Base-by-base conservation (phyloP, 208 protist species). In the Acanthamoeba lenticulata region DNA sequence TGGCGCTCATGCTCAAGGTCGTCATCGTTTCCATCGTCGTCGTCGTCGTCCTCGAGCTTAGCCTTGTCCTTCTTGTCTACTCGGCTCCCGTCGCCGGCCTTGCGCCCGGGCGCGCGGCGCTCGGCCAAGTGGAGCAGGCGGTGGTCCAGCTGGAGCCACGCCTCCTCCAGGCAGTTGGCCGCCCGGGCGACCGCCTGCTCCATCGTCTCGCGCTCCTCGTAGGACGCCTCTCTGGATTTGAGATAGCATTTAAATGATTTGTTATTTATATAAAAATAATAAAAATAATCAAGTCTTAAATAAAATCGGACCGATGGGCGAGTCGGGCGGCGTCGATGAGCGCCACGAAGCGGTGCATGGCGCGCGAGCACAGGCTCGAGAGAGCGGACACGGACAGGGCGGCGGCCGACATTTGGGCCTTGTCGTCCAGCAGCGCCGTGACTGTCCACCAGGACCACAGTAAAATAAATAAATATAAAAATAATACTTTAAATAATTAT, bases 81-180 rank as follows among this genome's bases (percentile, higher is more conserved):
- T 57, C 3, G 49, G 4, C n/a, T 27, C 4, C 1, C 49, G 3
- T 13, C 49, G 49, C 19, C 45, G 45, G 5, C 45, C 15, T 52
- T 52, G 45, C n/a, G n/a, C n/a, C n/a, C n/a, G n/a, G n/a, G n/a
- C n/a, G 45, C 49, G 49, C 19, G 24, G 49, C 49, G 49, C 13
- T 86, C 42, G 27, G 77, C 77, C 15, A 45, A n/a, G 15, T 86
- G 27, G 9, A 13, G 0, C 77, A 86, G 19, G 45, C 38, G 24
- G 38, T 42, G 38, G 36, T 86, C 77, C 32, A 86, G 40, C 77
- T 86, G 42, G 13, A 86, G 38, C 77, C 77, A 86, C 77, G 45
- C 38, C 40, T 86, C 77, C 13, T 86, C 77, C 11, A 86, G 45
- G 45, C 45, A 57, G 15, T 86, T 34, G 7, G 77, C 77, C 27